Evolutionary conservation across 2,329 filamentous ascomycete genomes (phyloP).

Genomic region (Colletotrichum sp.): DNA sequence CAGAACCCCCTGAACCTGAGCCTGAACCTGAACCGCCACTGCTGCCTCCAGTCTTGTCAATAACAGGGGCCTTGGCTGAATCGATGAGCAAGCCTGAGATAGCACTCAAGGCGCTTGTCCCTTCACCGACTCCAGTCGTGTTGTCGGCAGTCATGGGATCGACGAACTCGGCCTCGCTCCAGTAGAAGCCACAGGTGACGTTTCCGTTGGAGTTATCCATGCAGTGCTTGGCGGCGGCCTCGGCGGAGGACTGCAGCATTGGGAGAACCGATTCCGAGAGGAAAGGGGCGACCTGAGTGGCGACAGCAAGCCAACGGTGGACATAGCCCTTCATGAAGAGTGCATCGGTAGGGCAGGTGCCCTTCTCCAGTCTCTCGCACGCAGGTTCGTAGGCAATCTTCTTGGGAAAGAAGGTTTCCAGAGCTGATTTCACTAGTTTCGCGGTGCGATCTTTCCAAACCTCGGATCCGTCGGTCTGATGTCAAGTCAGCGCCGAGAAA

Average conservation of each 20-base stretch:
- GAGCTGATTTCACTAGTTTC: conserved; percentile 38
- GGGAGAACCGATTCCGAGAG: conserved; percentile 47
- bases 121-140: conserved; percentile 51
- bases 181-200: conserved; percentile 52
- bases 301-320: conserved; percentile 55
- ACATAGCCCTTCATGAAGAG: conserved; percentile 63
- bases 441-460: conserved; percentile 42
- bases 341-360: conserved; percentile 62
- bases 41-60: background rate
- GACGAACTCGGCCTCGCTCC: conserved; percentile 36
- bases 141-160: conserved; percentile 48
- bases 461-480: conserved; percentile 26
- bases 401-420: conserved; percentile 52
- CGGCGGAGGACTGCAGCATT: conserved; percentile 50
- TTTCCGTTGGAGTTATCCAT: conserved; percentile 40
- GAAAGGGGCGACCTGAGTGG: conserved; percentile 54
- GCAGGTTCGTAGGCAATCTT: conserved; percentile 65
- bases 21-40: background rate
- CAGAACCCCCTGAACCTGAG: background rate
- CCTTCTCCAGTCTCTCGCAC: conserved; percentile 54
- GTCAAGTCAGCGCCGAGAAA: conserved; percentile 48
- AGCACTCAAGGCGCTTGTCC: conserved; percentile 49
- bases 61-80: background rate
- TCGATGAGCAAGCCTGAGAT: conserved; percentile 43
- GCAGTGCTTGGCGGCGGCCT: conserved; percentile 55